Evolutionary conservation across 306 rosid species (phyloP).

Genomic region (Carpinus viminea): DNA sequence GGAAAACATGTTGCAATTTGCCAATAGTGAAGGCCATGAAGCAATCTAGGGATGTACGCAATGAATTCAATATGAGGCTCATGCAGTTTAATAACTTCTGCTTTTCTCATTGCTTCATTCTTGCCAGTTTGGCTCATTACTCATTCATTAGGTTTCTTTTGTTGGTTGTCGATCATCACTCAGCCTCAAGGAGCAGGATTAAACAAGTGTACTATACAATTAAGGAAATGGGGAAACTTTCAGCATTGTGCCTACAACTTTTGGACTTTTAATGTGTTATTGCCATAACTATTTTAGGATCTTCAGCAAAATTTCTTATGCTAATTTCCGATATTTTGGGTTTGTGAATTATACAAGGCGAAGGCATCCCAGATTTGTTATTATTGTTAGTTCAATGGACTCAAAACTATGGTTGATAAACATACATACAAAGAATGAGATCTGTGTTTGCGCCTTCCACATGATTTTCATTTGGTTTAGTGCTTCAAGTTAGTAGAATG

Average conservation of each 20-base stretch:
- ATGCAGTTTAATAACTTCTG: conserved; percentile 46
- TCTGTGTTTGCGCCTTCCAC: conserved; percentile 60
- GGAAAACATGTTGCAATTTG: conserved; percentile 73
- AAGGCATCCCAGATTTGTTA: conserved; percentile 88
- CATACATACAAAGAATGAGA: conserved; percentile 82
- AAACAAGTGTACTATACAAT: conserved; percentile 79
- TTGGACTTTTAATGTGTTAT: conserved; percentile 1
- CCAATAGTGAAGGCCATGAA: conserved; percentile 79
- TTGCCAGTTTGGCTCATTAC: conserved; percentile 8
- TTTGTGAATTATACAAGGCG: conserved; percentile 65
- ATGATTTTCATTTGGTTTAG: conserved; percentile 23
- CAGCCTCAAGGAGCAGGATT: conserved; percentile 84
- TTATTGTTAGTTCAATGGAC: conserved; percentile 84
- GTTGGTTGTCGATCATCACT: conserved; percentile 57
- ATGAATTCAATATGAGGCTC: conserved; percentile 84
- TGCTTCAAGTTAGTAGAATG: conserved; percentile 20
- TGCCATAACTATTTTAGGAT: not conserved
- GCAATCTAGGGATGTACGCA: conserved; percentile 79
- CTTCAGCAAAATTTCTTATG: not conserved
- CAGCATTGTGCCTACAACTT: conserved; percentile 78
- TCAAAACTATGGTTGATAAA: conserved; percentile 89
- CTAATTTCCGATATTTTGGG: conserved; percentile 18
- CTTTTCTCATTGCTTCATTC: not conserved
- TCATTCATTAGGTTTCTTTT: conserved; percentile 21
- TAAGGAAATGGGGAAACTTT: conserved; percentile 88